Conservation (phyloP, 768 basidiomycete genomes). For the Omphalotus guepiniiformis region DNA sequence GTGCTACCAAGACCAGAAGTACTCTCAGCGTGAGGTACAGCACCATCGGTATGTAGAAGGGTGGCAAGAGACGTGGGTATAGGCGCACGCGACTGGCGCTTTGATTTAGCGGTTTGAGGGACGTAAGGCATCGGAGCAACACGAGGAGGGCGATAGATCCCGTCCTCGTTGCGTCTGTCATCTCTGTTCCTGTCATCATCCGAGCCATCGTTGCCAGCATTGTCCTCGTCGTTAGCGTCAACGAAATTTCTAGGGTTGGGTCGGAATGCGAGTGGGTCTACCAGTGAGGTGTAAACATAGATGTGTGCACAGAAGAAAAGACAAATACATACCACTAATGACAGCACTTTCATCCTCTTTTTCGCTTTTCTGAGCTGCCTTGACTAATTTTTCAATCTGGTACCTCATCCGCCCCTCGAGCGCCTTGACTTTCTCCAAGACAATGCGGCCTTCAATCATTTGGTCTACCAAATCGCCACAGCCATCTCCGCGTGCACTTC, state of each 20-base stretch:
- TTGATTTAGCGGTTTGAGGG: constrained; percentile 46
- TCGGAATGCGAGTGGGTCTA: constrained; percentile 89
- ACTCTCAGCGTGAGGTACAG: constrained; percentile 57
- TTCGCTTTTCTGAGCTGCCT: constrained; percentile 61
- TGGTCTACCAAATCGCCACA: constrained; percentile 76
- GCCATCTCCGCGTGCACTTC: constrained; percentile 50
- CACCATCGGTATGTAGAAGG: constrained; percentile 47
- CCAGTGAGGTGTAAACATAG: background rate
- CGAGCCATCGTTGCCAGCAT: constrained; percentile 24
- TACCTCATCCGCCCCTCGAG: constrained; percentile 88
- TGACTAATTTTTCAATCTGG: constrained; percentile 92
- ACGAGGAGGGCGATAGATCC: constrained; percentile 80
- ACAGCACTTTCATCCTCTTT: constrained; percentile 28
- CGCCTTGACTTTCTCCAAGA: constrained; percentile 83
- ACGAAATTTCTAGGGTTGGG: constrained; percentile 82
- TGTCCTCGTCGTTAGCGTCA: constrained; percentile 34
- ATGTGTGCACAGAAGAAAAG: background rate
- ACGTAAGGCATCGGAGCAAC: constrained; percentile 87
- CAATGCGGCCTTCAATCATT: constrained; percentile 73
- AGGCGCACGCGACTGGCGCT: constrained; percentile 46
- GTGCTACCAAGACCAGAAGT: constrained; percentile 49
- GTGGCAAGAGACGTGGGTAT: constrained; percentile 60
- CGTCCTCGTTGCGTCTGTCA: constrained; percentile 17
- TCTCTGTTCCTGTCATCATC: constrained; percentile 14
- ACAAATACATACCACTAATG: constrained; percentile 51